A percentile compares a stretch with the other conserved stretches of the same genome.
Evolutionary conservation across 805 yeast genomes (phyloP).

Genomic region (Starmerella potacharoeniae): DNA sequence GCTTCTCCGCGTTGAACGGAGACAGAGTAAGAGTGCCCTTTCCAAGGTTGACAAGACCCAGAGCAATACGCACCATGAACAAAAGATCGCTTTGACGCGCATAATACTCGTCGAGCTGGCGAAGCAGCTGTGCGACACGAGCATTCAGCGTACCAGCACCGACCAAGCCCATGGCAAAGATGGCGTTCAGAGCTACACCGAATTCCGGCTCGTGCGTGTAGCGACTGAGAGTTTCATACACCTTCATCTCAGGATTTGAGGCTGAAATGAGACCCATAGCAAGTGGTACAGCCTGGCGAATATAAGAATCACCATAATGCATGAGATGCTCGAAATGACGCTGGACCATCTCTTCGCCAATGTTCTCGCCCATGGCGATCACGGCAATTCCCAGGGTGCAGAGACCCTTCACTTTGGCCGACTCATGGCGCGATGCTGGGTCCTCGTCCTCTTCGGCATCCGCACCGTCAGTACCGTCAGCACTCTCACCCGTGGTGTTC

Average conservation of each 20-base stretch:
- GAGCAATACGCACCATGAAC: conserved; percentile 88
- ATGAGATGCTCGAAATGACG: conserved; percentile 95
- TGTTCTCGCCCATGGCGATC: conserved; percentile 94
- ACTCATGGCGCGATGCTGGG: conserved; percentile 25
- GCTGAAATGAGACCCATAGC: conserved; percentile 96
- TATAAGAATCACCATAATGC: conserved; percentile 91
- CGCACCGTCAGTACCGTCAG: conserved; percentile 19
- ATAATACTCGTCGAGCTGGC: conserved; percentile 91
- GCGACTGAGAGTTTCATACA: conserved; percentile 89
- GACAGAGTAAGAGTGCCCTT: conserved; percentile 87
- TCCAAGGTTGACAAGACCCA: conserved; percentile 89
- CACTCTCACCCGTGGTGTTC: conserved; percentile 3
- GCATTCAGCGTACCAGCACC: conserved; percentile 99
- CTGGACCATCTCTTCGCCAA: conserved; percentile 93
- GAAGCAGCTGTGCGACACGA: conserved; percentile 84
- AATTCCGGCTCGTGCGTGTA: conserved; percentile 92
- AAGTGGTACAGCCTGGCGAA: conserved; percentile 88
- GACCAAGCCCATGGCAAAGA: conserved; percentile 92
- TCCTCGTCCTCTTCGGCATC: conserved; percentile 26
- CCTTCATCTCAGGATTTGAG: conserved; percentile 92
- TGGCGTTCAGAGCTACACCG: conserved; percentile 89
- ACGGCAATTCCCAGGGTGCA: conserved; percentile 91
- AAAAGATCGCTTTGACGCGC: conserved; percentile 79
- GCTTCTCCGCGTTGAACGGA: conserved; percentile 83
- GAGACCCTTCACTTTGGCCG: conserved; percentile 59